Evolutionary conservation across 2,329 filamentous ascomycete genomes (phyloP).

Genomic region (Aureobasidium sp.): DNA sequence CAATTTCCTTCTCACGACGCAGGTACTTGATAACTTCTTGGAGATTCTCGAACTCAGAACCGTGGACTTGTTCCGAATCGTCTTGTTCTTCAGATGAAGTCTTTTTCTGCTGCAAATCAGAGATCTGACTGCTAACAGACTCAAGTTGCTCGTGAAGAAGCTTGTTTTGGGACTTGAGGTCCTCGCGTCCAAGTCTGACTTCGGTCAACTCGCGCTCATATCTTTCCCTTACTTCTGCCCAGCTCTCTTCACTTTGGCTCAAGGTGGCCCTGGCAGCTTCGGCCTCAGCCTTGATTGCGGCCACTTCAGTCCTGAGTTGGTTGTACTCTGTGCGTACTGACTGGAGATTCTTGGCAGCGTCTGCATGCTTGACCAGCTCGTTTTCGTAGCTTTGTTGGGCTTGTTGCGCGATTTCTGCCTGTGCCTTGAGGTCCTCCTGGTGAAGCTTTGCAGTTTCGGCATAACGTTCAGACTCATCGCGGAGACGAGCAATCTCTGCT

Average conservation of each 20-base stretch:
- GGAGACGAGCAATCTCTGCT: slow-evolving; percentile 69
- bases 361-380: slow-evolving; percentile 89
- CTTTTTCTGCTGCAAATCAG: slow-evolving; percentile 68
- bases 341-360: slow-evolving; percentile 82
- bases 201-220: slow-evolving; percentile 80
- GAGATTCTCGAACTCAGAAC: slow-evolving; percentile 50
- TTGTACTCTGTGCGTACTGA: slow-evolving; percentile 72
- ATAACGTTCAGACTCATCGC: slow-evolving; percentile 74
- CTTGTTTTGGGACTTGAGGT: slow-evolving; percentile 81
- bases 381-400: slow-evolving; percentile 94
- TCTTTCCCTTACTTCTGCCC: slow-evolving; percentile 70
- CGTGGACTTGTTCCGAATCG: slow-evolving; percentile 35
- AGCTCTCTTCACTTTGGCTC: slow-evolving; percentile 74
- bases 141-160: slow-evolving; percentile 86
- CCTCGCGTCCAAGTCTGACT: slow-evolving; percentile 68
- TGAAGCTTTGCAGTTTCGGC: slow-evolving; percentile 73
- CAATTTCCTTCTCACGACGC: slow-evolving; percentile 91
- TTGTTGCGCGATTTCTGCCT: slow-evolving; percentile 86
- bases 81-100: slow-evolving; percentile 46
- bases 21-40: slow-evolving; percentile 89
- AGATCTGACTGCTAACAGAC: slow-evolving; percentile 68
- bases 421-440: slow-evolving; percentile 83
- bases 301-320: slow-evolving; percentile 68
- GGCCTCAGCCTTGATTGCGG: slow-evolving; percentile 67
- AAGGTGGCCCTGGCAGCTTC: slow-evolving; percentile 77